Conservation (phyloP, 163 green algal species). For the Coccomyxa subellipsoidea region DNA sequence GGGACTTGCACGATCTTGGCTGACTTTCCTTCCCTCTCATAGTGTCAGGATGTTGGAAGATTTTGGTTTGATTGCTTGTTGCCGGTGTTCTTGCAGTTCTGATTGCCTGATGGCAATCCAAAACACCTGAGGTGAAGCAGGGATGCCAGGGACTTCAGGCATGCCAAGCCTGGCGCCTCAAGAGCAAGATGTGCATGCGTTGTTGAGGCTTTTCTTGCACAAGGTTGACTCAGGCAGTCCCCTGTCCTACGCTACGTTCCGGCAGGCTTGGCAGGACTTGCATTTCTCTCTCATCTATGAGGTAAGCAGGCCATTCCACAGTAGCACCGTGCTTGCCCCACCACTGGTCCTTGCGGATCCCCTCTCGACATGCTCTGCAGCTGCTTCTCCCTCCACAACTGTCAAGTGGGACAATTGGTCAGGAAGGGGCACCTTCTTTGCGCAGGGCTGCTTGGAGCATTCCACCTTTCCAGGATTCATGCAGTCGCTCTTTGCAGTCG, state of each 20-base stretch:
- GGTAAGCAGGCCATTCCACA: not conserved
- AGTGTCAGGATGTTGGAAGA: not conserved
- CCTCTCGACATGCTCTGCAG: not conserved
- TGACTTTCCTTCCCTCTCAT: too few species aligned
- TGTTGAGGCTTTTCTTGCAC: not conserved
- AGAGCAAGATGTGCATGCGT: conserved; percentile 9
- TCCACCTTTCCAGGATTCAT: not conserved
- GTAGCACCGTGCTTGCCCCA: too few species aligned
- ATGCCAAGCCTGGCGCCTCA: not conserved
- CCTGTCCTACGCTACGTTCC: conserved; percentile 12
- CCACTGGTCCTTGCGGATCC: too few species aligned
- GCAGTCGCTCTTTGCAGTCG: too few species aligned
- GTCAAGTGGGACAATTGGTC: not conserved
- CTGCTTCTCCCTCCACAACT: not conserved
- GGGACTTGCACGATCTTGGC: too few species aligned
- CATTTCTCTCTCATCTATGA: conserved; percentile 17
- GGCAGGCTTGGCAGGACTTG: conserved; percentile 9
- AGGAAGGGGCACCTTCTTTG: not conserved
- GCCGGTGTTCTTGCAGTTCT: too few species aligned
- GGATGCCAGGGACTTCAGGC: not conserved
- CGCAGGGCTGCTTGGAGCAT: not conserved
- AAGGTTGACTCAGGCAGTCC: not conserved
- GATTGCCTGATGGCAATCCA: too few species aligned
- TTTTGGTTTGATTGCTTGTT: not conserved
- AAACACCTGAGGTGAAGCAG: too few species aligned